Evolutionary conservation across 164 flowering plant genomes (phyloP).

Genomic region (Stephania cephalantha): DNA sequence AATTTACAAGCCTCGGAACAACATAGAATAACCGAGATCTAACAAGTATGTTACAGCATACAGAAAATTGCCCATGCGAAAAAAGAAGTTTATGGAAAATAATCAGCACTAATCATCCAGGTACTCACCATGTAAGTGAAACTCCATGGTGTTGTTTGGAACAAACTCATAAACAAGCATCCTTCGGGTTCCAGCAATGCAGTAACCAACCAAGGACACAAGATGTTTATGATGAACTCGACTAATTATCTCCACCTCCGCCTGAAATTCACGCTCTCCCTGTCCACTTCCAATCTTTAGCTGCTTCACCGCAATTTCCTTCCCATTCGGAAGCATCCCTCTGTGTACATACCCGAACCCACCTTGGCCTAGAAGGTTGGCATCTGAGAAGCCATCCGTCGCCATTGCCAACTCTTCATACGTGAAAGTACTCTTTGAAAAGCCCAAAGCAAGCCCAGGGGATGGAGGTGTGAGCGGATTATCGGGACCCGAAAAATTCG

Average conservation of each 20-base stretch:
- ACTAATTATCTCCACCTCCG: conserved; percentile 94
- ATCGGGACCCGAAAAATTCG: conserved; percentile 56
- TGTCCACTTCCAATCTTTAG: conserved; percentile 92
- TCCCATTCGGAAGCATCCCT: conserved; percentile 88
- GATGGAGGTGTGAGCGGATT: conserved; percentile 60
- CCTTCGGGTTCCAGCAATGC: conserved; percentile 66
- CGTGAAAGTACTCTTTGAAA: conserved; percentile 73
- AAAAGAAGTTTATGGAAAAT: not conserved
- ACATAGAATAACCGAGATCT: not conserved
- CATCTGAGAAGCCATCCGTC: conserved; percentile 82
- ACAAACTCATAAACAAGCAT: conserved; percentile 97
- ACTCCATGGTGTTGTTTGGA: conserved; percentile 85
- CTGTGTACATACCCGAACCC: conserved; percentile 96
- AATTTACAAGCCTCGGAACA: not conserved
- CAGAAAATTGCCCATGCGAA: not conserved
- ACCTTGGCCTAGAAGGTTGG: conserved; percentile 91
- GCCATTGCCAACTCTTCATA: conserved; percentile 85
- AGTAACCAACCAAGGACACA: conserved; percentile 90
- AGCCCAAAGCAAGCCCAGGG: conserved; percentile 57
- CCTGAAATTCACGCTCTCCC: conserved; percentile 95
- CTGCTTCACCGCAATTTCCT: conserved; percentile 85
- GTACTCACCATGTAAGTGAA: conserved; percentile 77
- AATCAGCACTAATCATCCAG: not conserved
- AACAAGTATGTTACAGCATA: not conserved
- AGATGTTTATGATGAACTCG: conserved; percentile 96